These are phyloP conservation scores for Coniella lustricola DNA, from an alignment of 2,329 filamentous ascomycete species.

Conservation along the genomic window DNA sequence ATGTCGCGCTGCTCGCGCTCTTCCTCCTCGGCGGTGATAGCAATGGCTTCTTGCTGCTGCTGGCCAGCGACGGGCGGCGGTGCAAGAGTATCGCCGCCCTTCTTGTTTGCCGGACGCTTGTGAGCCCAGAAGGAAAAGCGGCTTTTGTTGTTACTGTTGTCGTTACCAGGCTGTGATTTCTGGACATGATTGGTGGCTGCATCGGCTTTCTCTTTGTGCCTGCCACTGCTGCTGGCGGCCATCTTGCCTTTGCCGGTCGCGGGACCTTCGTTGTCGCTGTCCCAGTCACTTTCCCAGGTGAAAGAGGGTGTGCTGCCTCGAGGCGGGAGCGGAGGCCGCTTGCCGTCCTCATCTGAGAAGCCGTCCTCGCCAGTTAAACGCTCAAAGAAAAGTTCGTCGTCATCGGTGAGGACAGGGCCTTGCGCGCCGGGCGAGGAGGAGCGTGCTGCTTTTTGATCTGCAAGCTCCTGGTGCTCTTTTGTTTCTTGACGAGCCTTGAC, in stretches of 20 bases:
- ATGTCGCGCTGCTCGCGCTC: slow-evolving; percentile 63
- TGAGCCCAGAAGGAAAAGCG: slow-evolving; percentile 34
- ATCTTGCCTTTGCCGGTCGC: slow-evolving; percentile 18
- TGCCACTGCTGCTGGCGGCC: slow-evolving; percentile 23
- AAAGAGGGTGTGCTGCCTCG: slow-evolving; percentile 44
- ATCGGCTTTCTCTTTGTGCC: slow-evolving; percentile 23
- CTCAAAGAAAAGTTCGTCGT: slow-evolving; percentile 53
- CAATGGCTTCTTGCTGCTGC: slow-evolving; percentile 19
- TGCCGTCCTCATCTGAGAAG: slow-evolving; percentile 35
- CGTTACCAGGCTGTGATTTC: slow-evolving; percentile 23
- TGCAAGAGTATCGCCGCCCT: not conserved
- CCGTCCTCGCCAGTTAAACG: slow-evolving; percentile 39
- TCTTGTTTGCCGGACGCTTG: slow-evolving; percentile 22
- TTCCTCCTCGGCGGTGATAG: slow-evolving; percentile 33
- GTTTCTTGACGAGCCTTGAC: slow-evolving; percentile 39
- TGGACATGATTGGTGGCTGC: too few relatives aligned
- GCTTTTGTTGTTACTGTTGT: slow-evolving; percentile 23
- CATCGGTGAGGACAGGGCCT: slow-evolving; percentile 45
- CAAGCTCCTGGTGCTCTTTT: slow-evolving; percentile 18
- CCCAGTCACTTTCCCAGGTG: slow-evolving; percentile 38
- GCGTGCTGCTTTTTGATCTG: slow-evolving; percentile 9
- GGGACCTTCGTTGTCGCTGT: slow-evolving; percentile 23
- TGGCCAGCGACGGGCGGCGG: slow-evolving; percentile 28
- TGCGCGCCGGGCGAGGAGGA: slow-evolving; percentile 6
- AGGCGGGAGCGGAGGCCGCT: slow-evolving; percentile 48